These are phyloP conservation scores for Inosperma sp. DNA, from an alignment of 768 basidiomycete species.

Conservation along the genomic window DNA sequence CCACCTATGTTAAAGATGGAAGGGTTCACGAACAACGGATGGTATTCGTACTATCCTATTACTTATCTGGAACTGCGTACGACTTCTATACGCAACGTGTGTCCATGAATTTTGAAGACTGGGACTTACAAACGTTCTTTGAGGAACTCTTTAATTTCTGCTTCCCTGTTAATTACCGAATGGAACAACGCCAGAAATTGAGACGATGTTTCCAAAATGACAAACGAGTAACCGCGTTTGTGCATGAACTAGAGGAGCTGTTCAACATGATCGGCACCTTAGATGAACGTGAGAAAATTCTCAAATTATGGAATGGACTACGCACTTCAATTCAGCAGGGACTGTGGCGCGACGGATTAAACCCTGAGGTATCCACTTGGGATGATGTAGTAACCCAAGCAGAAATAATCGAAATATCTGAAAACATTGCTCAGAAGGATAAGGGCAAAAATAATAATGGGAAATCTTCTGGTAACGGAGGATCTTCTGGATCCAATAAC, in stretches of 20 bases:
- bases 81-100: conserved; percentile 32
- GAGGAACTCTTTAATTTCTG: conserved; percentile 34
- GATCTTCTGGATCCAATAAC: too few species aligned
- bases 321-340: conserved; percentile 22
- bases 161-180: conserved; percentile 30
- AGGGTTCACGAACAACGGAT: conserved; percentile 5
- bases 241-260: conserved; percentile 31
- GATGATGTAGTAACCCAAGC: conserved; percentile 25
- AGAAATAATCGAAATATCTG: conserved; percentile 30
- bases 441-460: not conserved
- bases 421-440: not conserved
- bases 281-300: conserved; percentile 25
- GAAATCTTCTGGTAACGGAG: too few species aligned
- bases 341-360: conserved; percentile 27
- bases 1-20: conserved; percentile 17
- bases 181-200: conserved; percentile 25
- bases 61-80: conserved; percentile 27
- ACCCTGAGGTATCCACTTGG: conserved; percentile 23
- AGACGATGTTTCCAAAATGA: conserved; percentile 20
- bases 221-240: conserved; percentile 27
- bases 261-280: conserved; percentile 29
- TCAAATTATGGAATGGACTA: conserved; percentile 34
- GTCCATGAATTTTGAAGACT: conserved; percentile 20
- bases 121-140: conserved; percentile 31
- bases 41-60: conserved; percentile 20